Conservation (phyloP, 148 eudicot species). For the Diospyros kaki region DNA sequence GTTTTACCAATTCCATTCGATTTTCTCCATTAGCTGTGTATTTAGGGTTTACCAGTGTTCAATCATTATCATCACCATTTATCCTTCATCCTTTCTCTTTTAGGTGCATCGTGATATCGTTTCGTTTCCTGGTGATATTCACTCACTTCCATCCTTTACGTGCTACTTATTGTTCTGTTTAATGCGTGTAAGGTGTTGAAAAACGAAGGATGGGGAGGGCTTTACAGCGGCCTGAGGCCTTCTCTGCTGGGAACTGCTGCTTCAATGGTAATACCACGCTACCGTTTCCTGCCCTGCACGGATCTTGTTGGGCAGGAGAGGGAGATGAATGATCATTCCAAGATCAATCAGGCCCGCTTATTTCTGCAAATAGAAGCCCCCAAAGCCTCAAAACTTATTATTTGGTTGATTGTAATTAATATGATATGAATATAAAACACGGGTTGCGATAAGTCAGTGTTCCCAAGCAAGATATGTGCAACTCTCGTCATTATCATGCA, state of each 20-base stretch:
- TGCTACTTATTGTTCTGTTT: background rate
- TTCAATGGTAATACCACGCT: conserved; percentile 22
- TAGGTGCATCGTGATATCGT: no score
- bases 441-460: background rate
- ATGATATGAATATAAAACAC: background rate
- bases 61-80: no score
- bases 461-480: background rate
- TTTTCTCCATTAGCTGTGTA: background rate
- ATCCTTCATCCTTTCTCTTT: no score
- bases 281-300: background rate
- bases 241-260: conserved; percentile 89
- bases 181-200: conserved; percentile 46
- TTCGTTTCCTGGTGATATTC: background rate
- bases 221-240: conserved; percentile 95
- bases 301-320: background rate
- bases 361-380: background rate
- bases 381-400: background rate
- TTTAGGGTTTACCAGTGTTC: background rate
- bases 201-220: conserved; percentile 85
- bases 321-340: no score
- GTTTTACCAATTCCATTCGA: background rate
- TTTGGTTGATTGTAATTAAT: no score
- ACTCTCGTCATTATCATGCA: background rate
- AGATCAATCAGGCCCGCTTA: no score
- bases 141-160: background rate